Conservation (phyloP, 768 basidiomycete species). For the Dacryopinax primogenitus region DNA sequence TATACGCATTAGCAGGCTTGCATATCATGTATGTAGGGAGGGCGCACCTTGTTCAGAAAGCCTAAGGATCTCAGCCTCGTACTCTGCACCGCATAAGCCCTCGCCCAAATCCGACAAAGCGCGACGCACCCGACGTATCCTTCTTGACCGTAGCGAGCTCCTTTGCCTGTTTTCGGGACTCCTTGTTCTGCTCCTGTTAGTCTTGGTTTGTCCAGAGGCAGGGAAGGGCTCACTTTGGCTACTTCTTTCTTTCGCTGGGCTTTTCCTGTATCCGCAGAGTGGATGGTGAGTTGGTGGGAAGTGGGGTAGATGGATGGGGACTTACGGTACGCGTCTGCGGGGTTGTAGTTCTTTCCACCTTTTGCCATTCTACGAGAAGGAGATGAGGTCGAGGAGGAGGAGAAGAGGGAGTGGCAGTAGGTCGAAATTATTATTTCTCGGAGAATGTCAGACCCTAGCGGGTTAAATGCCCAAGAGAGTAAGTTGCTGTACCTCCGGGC, state of each 20-base stretch:
- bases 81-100: conserved; percentile 35
- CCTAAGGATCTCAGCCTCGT: conserved; percentile 58
- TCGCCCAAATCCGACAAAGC: conserved; percentile 7
- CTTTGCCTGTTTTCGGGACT: conserved; percentile 61
- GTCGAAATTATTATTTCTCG: too few species aligned
- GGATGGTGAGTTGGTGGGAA: neutral
- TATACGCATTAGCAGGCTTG: conserved; percentile 42
- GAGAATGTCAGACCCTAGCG: too few species aligned
- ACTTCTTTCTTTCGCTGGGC: conserved; percentile 86
- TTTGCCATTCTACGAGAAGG: conserved; percentile 49
- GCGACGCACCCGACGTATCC: conserved; percentile 60
- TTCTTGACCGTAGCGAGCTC: conserved; percentile 91
- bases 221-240: conserved; percentile 57
- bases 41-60: conserved; percentile 22
- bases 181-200: conserved; percentile 60
- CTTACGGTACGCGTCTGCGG: conserved; percentile 86
- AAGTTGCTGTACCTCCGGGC: too few species aligned
- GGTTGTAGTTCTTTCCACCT: conserved; percentile 74
- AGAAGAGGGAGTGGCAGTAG: neutral
- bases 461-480: too few species aligned
- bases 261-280: conserved; percentile 47
- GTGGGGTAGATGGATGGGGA: too few species aligned
- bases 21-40: conserved; percentile 18
- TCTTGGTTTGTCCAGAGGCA: conserved; percentile 24
- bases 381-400: neutral